phyloP scores from a whole-genome alignment of 1,284 basidiomycete genomes.

The Rhodotorula sp. region DNA sequence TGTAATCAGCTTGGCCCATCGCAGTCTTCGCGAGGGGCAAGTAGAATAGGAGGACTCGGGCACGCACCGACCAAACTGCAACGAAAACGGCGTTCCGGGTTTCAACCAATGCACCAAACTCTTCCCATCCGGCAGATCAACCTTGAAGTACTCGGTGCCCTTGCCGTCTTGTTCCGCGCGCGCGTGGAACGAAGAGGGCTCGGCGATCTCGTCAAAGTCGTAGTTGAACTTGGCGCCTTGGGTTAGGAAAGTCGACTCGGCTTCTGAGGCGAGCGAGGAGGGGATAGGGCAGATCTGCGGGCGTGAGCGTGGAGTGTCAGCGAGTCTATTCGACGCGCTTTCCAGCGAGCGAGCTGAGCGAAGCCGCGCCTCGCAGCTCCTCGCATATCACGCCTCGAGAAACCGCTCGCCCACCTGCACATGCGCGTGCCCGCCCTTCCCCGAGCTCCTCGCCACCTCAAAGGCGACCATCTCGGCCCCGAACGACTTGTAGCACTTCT shows the following conservation, averaged over 20 bases:
- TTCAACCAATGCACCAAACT: constrained; percentile 81
- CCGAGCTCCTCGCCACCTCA: constrained; percentile 70
- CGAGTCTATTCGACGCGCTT: background rate
- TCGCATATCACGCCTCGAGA: background rate
- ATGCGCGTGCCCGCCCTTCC: constrained; percentile 90
- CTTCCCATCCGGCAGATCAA: constrained; percentile 82
- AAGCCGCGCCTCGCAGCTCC: background rate
- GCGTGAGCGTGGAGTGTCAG: background rate
- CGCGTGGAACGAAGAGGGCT: constrained; percentile 11
- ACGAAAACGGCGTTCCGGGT: constrained; percentile 71
- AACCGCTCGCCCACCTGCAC: constrained; percentile 51
- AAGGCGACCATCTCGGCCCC: constrained; percentile 71
- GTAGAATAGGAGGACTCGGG: background rate
- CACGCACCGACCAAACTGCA: constrained; percentile 89
- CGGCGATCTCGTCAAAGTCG: constrained; percentile 19
- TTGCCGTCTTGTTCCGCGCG: constrained; percentile 7
- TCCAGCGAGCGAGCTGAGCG: background rate
- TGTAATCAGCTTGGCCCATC: background rate
- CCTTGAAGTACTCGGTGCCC: constrained; percentile 60
- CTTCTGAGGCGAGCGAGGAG: constrained; percentile 58
- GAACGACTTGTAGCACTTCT: constrained; percentile 68
- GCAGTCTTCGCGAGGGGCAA: no score
- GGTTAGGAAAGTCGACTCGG: constrained; percentile 67
- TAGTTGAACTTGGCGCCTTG: constrained; percentile 67
- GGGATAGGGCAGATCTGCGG: constrained; percentile 78